Conservation (phyloP, 1,139 yeast species). For the Candida sp. region DNA sequence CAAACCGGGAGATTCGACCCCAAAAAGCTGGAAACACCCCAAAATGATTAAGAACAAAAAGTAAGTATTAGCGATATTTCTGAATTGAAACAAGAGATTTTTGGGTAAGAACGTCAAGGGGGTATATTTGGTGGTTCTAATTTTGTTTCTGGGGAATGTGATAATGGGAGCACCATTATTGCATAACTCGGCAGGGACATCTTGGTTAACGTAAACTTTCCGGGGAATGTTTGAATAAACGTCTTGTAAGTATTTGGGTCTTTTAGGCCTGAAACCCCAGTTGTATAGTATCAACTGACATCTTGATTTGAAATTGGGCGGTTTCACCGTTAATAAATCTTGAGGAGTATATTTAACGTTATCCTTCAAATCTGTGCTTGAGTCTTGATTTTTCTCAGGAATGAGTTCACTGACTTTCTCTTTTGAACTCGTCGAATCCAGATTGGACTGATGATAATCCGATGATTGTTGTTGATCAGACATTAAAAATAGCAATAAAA, state of each 20-base stretch:
- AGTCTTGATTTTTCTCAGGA: neutral
- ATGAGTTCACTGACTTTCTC: neutral
- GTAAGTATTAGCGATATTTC: slow-evolving; percentile 86
- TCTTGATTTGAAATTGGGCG: slow-evolving; percentile 30
- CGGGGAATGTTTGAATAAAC: slow-evolving; percentile 36
- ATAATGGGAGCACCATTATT: slow-evolving; percentile 55
- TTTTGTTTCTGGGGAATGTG: slow-evolving; percentile 78
- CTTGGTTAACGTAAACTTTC: slow-evolving; percentile 34
- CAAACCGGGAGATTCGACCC: slow-evolving; percentile 85
- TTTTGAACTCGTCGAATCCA: slow-evolving; percentile 2
- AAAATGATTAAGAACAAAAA: slow-evolving; percentile 78
- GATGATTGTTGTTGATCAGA: slow-evolving; percentile 6
- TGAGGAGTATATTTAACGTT: slow-evolving; percentile 8
- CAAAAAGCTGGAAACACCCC: slow-evolving; percentile 87
- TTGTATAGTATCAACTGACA: slow-evolving; percentile 25
- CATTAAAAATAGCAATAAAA: neutral
- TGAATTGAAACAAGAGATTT: slow-evolving; percentile 75
- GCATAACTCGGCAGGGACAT: slow-evolving; percentile 27
- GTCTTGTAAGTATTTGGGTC: slow-evolving; percentile 34
- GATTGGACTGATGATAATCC: slow-evolving; percentile 7
- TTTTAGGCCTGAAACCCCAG: slow-evolving; percentile 23
- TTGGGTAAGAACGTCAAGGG: slow-evolving; percentile 87
- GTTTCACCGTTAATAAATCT: slow-evolving; percentile 23
- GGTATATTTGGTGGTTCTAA: slow-evolving; percentile 94
- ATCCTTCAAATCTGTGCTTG: neutral